These are phyloP conservation scores for Ceratobasidium sp. DNA, from an alignment of 1,284 basidiomycete species.

Conservation along the genomic window DNA sequence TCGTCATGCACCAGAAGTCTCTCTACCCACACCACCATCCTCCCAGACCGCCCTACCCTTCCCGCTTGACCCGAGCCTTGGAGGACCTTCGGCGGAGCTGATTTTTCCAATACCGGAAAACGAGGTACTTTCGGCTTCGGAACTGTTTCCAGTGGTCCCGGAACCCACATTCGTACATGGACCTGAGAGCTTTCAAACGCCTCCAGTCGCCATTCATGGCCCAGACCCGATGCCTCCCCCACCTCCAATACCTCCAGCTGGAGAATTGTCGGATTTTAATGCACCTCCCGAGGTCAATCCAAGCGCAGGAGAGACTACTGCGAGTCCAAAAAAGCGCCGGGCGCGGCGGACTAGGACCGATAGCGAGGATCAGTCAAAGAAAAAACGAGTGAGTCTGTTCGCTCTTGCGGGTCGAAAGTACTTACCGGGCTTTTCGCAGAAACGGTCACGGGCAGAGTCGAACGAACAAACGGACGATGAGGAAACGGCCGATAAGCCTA, in stretches of 20 bases:
- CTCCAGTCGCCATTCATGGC: not conserved
- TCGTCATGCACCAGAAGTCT: not conserved
- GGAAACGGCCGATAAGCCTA: not conserved
- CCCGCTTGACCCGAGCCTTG: slow-evolving; percentile 4
- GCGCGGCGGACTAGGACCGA: not conserved
- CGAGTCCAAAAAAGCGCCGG: not conserved
- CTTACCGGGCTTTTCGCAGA: too few relatives aligned
- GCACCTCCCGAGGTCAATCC: not conserved
- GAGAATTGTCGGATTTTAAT: not conserved
- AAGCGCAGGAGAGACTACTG: not conserved
- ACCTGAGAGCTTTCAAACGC: not conserved
- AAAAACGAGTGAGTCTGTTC: not conserved
- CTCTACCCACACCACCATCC: not conserved
- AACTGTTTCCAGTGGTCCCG: not conserved
- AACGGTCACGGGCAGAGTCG: not conserved
- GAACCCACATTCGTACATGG: not conserved
- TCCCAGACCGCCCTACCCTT: not conserved
- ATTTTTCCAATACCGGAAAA: too few relatives aligned
- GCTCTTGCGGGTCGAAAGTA: too few relatives aligned
- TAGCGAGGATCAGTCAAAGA: not conserved
- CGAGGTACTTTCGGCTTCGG: not conserved
- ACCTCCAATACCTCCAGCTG: not conserved
- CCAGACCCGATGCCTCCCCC: not conserved
- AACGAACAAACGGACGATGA: not conserved
- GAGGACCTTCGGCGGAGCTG: not conserved